Percentiles rank a stretch among this genome's conserved stretches.
Conservation (phyloP, 1,284 basidiomycete species). For the Abortiporus biennis region DNA sequence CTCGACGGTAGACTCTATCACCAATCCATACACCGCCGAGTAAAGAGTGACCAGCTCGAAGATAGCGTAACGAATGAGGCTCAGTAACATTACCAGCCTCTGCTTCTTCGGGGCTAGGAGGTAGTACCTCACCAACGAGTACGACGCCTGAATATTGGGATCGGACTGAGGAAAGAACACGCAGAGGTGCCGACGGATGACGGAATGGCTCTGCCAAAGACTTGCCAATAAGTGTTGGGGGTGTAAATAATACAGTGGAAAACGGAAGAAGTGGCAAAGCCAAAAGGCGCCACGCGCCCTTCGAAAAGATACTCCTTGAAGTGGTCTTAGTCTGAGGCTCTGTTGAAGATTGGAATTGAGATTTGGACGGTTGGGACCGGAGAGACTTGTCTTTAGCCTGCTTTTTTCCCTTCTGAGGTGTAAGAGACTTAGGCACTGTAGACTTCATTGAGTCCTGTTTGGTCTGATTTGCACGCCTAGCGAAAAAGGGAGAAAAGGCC, state of each 20-base stretch:
- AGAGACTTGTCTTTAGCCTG: background rate
- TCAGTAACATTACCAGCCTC: slow-evolving; percentile 21
- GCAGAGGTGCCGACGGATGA: slow-evolving; percentile 50
- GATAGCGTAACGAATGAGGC: slow-evolving; percentile 61
- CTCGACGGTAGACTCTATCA: slow-evolving; percentile 35
- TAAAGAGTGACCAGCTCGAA: slow-evolving; percentile 84
- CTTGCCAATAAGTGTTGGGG: slow-evolving; percentile 52
- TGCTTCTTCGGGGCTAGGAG: slow-evolving; percentile 26
- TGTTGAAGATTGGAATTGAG: no score
- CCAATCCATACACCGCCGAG: slow-evolving; percentile 86
- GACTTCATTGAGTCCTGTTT: background rate
- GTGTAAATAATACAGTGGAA: slow-evolving; percentile 31
- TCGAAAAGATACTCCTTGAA: background rate
- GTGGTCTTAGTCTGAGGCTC: background rate
- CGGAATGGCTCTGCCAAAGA: slow-evolving; percentile 47
- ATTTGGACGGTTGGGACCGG: no score
- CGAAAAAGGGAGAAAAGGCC: slow-evolving; percentile 9
- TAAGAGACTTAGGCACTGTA: background rate
- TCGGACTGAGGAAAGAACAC: slow-evolving; percentile 62
- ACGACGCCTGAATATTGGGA: slow-evolving; percentile 71
- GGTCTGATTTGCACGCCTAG: no score
- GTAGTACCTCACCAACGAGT: slow-evolving; percentile 68
- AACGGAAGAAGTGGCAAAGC: slow-evolving; percentile 31
- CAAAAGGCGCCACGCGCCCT: slow-evolving; percentile 27
- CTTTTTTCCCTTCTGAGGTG: background rate